phyloP scores from a whole-genome alignment of 345 rosid genomes.

The Melaleuca quinquenervia region DNA sequence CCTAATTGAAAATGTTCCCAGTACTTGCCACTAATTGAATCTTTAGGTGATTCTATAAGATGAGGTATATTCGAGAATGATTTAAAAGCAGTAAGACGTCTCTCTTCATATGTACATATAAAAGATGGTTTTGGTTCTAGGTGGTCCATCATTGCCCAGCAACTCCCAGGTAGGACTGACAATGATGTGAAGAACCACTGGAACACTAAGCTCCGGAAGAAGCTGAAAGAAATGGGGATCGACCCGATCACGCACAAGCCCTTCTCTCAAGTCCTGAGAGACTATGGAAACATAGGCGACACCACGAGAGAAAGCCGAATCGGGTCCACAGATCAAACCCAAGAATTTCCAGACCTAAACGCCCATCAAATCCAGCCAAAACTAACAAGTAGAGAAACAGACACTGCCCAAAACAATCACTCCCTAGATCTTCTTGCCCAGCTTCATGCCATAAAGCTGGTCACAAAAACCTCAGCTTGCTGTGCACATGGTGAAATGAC shows the following conservation, averaged over 20 bases:
- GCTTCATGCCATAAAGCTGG: slow-evolving; percentile 61
- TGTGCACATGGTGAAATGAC: slow-evolving; percentile 7
- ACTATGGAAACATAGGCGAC: slow-evolving; percentile 73
- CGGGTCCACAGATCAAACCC: slow-evolving; percentile 15
- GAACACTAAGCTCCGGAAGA: slow-evolving; percentile 86
- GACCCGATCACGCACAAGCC: slow-evolving; percentile 93
- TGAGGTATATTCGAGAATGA: background rate
- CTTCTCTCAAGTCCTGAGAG: slow-evolving; percentile 78
- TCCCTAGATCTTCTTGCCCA: slow-evolving; percentile 62
- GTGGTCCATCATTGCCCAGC: slow-evolving; percentile 92
- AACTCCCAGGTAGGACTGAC: slow-evolving; percentile 85
- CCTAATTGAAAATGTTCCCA: background rate
- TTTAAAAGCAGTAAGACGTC: background rate
- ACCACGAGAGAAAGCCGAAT: slow-evolving; percentile 28
- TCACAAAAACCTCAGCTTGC: slow-evolving; percentile 41
- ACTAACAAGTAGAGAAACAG: background rate
- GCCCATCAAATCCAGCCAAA: background rate
- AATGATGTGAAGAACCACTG: slow-evolving; percentile 91
- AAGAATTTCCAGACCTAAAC: background rate
- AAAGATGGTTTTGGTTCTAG: slow-evolving; percentile 8
- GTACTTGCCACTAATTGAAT: background rate
- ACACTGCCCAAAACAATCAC: background rate
- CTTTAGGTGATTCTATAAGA: background rate
- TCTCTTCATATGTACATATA: background rate
- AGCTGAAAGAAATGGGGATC: slow-evolving; percentile 85